Evolutionary conservation across 306 rosid genomes (phyloP).

Genomic region (Vigna trinervia): DNA sequence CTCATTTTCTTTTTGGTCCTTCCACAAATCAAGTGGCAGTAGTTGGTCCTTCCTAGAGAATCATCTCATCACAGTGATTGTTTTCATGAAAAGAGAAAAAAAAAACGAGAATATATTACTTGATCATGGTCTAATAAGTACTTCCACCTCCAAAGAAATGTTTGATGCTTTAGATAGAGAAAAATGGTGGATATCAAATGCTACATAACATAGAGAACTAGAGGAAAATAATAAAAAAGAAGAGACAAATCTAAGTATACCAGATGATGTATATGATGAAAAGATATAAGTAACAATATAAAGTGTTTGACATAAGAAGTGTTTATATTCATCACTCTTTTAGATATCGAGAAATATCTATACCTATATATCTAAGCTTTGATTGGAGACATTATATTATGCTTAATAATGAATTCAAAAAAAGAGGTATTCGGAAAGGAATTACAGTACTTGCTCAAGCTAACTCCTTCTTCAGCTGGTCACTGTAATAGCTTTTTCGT

Average conservation of each 20-base stretch:
- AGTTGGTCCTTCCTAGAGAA: neutral
- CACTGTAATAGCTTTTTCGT: neutral
- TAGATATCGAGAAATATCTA: neutral
- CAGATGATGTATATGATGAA: neutral
- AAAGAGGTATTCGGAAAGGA: constrained; percentile 18
- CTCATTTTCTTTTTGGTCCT: constrained; percentile 25
- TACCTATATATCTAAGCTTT: neutral
- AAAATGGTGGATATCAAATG: neutral
- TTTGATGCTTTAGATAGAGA: neutral
- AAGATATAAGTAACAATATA: too few species aligned
- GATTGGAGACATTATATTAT: constrained; percentile 17
- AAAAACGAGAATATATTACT: constrained; percentile 13
- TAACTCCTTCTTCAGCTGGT: constrained; percentile 13
- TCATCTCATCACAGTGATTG: neutral
- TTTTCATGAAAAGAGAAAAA: neutral
- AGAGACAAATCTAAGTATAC: neutral
- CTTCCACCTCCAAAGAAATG: neutral
- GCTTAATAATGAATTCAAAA: neutral
- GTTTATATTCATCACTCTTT: neutral
- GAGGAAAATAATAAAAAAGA: neutral
- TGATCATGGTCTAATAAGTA: neutral
- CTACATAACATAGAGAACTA: neutral
- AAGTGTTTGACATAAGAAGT: neutral
- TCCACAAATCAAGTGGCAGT: constrained; percentile 30
- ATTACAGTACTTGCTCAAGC: neutral